Conservation (phyloP, 139 green algal species). For the Haematococcus lacustris region DNA sequence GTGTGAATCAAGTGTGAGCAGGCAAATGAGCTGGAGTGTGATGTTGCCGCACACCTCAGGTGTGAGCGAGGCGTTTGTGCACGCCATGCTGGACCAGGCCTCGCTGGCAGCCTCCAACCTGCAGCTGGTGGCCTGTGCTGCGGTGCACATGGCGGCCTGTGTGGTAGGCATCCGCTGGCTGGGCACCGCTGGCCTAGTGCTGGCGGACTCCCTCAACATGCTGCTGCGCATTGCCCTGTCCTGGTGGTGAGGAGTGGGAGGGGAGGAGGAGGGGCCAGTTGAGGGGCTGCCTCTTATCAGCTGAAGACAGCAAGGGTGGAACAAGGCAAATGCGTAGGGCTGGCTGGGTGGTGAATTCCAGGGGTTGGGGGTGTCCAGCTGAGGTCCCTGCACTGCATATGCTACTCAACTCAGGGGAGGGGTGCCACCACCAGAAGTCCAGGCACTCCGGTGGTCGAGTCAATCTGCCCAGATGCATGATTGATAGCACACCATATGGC, state of each 20-base stretch:
- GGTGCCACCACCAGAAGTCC: no score
- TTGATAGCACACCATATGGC: no score
- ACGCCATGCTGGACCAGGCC: constrained; percentile 46
- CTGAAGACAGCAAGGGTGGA: no score
- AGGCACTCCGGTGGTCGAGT: no score
- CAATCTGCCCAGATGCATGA: no score
- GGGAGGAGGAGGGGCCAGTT: no score
- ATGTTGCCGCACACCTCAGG: constrained; percentile 25
- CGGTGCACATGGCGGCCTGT: constrained; percentile 49
- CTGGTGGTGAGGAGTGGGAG: constrained; percentile 46
- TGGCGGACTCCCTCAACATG: constrained; percentile 72
- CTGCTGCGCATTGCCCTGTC: constrained; percentile 64
- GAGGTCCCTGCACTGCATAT: no score
- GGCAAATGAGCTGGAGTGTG: not conserved
- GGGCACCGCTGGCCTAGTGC: constrained; percentile 57
- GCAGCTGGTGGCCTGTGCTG: constrained; percentile 43
- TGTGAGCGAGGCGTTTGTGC: constrained; percentile 77
- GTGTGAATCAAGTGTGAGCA: not conserved
- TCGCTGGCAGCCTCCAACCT: constrained; percentile 51
- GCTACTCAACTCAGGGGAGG: no score
- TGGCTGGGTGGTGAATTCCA: no score
- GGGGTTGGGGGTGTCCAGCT: no score
- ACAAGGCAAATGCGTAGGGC: no score
- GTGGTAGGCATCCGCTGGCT: constrained; percentile 19
- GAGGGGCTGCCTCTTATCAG: no score